Base-by-base conservation (phyloP, 768 basidiomycete species). In the Clitopilus passeckerianus region DNA sequence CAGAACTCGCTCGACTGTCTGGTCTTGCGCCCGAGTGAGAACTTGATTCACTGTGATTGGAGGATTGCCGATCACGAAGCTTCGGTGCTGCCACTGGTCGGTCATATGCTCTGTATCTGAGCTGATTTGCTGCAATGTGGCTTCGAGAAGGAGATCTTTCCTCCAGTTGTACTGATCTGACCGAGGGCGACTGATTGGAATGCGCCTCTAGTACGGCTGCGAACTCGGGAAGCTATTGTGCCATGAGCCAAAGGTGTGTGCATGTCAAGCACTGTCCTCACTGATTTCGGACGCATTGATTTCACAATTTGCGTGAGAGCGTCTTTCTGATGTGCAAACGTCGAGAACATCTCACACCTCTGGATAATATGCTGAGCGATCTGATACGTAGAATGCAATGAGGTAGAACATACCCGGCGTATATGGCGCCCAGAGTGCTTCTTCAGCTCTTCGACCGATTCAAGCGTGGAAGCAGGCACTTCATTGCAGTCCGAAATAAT, bases 41-140 rank as follows among this genome's bases (percentile, higher is more conserved):
- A 63, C 63, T 43, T 57, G 63, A 59, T 53, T 65, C 55, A 67
- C 69, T 34, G 66, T 64, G 6, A 71, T 72, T 57, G 61, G 70
- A 46, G 68, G 69, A 52, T 68, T 64, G 63, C 79, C 75, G 16
- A 75, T 57, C 8, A 65, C 67, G 16, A 75, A 75, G 8, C 65
- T 71, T 1, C 78, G 77, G 74, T 10, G 77, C 71, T 15, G 78
- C 75, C 58, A 75, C 78, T 22, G 90, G 89, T 1, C 83, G 66
- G 22, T 85, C 89, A 66, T 91, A 91, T 30, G 89, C 86, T 14
- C 80, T 75, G 64, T 92, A 92, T 65, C 86, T 81, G 56, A 92
- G 74, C 66, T 83, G 83, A 61, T 71, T 78, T 14, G 74, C 61
- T n/a, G 74, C 71, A 34, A 68, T 66, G 16, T 67, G 67, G 53